phyloP scores from a whole-genome alignment of 139 green algal genomes.

The Coccomyxa sp. region DNA sequence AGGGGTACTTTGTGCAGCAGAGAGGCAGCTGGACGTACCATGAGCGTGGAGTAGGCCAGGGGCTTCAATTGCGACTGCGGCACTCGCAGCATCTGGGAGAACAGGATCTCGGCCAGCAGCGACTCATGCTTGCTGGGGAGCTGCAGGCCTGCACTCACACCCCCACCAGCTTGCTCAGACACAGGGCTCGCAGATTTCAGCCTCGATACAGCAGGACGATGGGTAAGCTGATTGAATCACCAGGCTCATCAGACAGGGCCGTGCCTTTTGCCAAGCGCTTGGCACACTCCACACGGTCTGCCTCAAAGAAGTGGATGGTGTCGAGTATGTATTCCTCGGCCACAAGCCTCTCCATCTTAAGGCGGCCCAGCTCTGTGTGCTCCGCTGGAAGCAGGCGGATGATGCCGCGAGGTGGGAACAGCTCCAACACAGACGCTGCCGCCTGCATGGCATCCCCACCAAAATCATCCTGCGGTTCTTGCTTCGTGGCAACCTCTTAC shows the following conservation, averaged over 20 bases:
- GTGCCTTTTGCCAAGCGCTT: slow-evolving; percentile 33
- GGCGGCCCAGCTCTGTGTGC: slow-evolving; percentile 48
- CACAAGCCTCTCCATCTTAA: slow-evolving; percentile 67
- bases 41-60: slow-evolving; percentile 78
- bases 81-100: slow-evolving; percentile 80
- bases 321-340: slow-evolving; percentile 80
- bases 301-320: slow-evolving; percentile 57
- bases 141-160: slow-evolving; percentile 34
- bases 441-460: slow-evolving; percentile 12
- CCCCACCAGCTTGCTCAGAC: too few species aligned
- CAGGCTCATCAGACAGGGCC: too few species aligned
- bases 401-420: slow-evolving; percentile 63
- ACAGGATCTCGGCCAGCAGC: slow-evolving; percentile 77
- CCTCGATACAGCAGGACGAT: too few species aligned
- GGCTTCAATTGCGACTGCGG: slow-evolving; percentile 58
- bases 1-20: too few species aligned
- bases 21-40: slow-evolving; percentile 26
- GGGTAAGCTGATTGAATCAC: too few species aligned
- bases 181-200: too few species aligned
- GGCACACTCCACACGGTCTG: slow-evolving; percentile 64
- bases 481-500: not conserved
- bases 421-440: slow-evolving; percentile 30
- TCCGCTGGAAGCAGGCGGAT: slow-evolving; percentile 60
- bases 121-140: slow-evolving; percentile 54
- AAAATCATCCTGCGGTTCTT: not conserved